A percentile compares a stretch with the other conserved stretches of the same genome.
Evolutionary conservation across 2,329 filamentous ascomycete genomes (phyloP).

Genomic region (Leptographium wingfieldii): DNA sequence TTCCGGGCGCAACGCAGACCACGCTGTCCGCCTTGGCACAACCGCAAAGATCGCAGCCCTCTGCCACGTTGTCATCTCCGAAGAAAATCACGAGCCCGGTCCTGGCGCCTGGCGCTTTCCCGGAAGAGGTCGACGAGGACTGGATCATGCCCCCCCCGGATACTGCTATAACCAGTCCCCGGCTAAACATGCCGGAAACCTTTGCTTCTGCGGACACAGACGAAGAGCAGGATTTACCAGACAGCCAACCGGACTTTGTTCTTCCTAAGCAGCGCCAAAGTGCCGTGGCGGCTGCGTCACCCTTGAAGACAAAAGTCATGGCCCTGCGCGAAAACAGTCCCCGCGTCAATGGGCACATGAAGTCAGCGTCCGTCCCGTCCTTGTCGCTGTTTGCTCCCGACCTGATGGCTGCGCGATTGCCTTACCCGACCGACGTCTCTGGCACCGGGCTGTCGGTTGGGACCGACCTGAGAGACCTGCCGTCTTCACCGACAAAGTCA

Average conservation of each 20-base stretch:
- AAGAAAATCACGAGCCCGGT: slow-evolving; percentile 8
- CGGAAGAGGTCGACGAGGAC: slow-evolving; percentile 47
- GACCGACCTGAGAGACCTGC: slow-evolving; percentile 21
- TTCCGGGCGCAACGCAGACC: slow-evolving; percentile 22
- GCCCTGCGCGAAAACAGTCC: slow-evolving; percentile 4
- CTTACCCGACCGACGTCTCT: slow-evolving; percentile 28
- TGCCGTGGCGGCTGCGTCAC: slow-evolving; percentile 20
- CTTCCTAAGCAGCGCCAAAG: slow-evolving; percentile 27
- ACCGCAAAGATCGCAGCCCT: slow-evolving; percentile 20
- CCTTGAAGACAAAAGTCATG: slow-evolving; percentile 17
- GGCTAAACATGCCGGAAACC: slow-evolving; percentile 45
- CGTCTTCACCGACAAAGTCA: slow-evolving; percentile 42
- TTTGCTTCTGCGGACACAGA: slow-evolving; percentile 23
- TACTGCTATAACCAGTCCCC: slow-evolving; percentile 26
- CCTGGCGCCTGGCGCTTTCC: slow-evolving; percentile 46
- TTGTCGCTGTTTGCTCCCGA: slow-evolving; percentile 24
- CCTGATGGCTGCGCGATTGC: slow-evolving; percentile 39
- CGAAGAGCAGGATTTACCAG: neutral
- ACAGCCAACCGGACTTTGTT: slow-evolving; percentile 28
- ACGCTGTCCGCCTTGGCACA: slow-evolving; percentile 16
- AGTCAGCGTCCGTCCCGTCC: slow-evolving; percentile 50
- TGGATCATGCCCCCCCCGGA: slow-evolving; percentile 46
- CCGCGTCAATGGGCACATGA: slow-evolving; percentile 34
- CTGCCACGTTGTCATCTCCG: slow-evolving; percentile 2
- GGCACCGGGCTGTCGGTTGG: slow-evolving; percentile 29